phyloP scores from a whole-genome alignment of 2,329 filamentous ascomycete species.

The Fusarium compactum region DNA sequence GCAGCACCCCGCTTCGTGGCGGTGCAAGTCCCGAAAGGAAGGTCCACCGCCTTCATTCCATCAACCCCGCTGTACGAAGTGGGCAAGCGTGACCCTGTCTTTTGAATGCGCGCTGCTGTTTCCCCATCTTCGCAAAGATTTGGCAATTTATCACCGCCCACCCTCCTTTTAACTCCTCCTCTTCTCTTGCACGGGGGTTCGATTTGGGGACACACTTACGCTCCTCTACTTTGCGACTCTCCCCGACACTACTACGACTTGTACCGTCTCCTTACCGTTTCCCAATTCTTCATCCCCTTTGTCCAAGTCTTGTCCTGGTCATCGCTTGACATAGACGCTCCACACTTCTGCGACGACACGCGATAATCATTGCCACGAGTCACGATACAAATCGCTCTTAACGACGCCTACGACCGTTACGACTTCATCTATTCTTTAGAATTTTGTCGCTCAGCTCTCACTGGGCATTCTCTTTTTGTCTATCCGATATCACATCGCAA shows the following conservation, averaged over 20 bases:
- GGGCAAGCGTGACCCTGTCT: slow-evolving; percentile 43
- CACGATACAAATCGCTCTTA: slow-evolving; percentile 37
- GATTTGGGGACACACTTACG: slow-evolving; percentile 30
- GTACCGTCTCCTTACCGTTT: slow-evolving; percentile 6
- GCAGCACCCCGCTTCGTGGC: slow-evolving; percentile 47
- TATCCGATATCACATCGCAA: slow-evolving; percentile 13
- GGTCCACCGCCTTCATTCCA: slow-evolving; percentile 24
- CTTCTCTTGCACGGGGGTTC: slow-evolving; percentile 34
- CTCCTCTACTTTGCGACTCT: slow-evolving; percentile 38
- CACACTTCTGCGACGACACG: slow-evolving; percentile 42
- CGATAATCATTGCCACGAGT: slow-evolving; percentile 39
- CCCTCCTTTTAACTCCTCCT: slow-evolving; percentile 33
- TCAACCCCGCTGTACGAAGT: slow-evolving; percentile 38
- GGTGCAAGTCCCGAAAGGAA: slow-evolving; percentile 34
- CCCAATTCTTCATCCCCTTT: slow-evolving; percentile 15
- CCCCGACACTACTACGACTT: slow-evolving; percentile 24
- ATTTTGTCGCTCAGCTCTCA: slow-evolving; percentile 14
- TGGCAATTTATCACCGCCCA: slow-evolving; percentile 34
- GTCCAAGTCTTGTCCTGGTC: slow-evolving; percentile 18
- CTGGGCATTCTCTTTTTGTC: slow-evolving; percentile 6
- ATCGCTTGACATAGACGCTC: slow-evolving; percentile 31
- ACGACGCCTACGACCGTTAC: slow-evolving; percentile 49
- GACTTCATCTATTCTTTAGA: slow-evolving; percentile 35
- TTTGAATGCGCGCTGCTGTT: slow-evolving; percentile 35
- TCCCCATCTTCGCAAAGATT: slow-evolving; percentile 38